phyloP scores from a whole-genome alignment of 352 stramenopile species.

The Pythium vanterpoolii region DNA sequence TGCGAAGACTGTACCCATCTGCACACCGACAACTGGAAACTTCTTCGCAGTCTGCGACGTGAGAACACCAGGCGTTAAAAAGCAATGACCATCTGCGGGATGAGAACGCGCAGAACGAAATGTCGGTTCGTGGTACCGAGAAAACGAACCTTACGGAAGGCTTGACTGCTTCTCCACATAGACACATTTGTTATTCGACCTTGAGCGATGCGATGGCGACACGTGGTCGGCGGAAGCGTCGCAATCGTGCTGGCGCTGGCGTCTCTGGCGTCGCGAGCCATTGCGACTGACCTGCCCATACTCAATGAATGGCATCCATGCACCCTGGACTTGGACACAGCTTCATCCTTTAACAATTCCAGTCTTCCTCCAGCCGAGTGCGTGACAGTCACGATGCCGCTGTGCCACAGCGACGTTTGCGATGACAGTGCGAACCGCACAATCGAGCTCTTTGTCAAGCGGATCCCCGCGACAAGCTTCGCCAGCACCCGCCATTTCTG shows the following conservation, averaged over 20 bases:
- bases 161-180: too few species aligned
- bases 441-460: slow-evolving; percentile 27
- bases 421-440: slow-evolving; percentile 12
- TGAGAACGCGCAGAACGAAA: neutral
- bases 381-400: slow-evolving; percentile 20
- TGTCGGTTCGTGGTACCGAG: too few species aligned
- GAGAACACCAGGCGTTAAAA: neutral
- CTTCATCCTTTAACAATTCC: neutral
- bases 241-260: neutral
- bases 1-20: too few species aligned
- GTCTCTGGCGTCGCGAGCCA: neutral
- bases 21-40: neutral
- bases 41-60: neutral
- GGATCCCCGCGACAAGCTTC: slow-evolving; percentile 10
- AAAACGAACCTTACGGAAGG: neutral
- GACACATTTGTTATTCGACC: neutral
- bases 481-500: slow-evolving; percentile 17
- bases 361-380: slow-evolving; percentile 8
- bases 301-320: slow-evolving; percentile 20
- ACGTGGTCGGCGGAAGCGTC: neutral
- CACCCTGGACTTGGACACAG: neutral
- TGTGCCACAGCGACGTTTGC: slow-evolving; percentile 24
- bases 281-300: neutral
- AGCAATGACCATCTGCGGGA: neutral
- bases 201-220: neutral